A percentile compares a stretch with the other conserved stretches of the same genome.
Conservation (phyloP, 148 eudicot species). For the Silene latifolia region DNA sequence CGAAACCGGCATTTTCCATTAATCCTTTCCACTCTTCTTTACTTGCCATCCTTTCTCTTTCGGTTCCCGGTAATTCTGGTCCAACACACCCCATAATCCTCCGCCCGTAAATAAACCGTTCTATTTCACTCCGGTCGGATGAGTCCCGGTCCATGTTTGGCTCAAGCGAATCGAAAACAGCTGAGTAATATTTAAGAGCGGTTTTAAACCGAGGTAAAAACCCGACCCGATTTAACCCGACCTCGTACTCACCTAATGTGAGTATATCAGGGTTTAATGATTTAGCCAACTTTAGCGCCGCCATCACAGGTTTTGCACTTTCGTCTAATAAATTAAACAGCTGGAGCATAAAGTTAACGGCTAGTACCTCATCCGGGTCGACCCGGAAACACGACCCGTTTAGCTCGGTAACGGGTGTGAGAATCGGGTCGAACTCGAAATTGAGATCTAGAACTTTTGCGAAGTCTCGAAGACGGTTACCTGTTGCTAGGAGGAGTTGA, state of each 20-base stretch:
- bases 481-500: constrained; percentile 49
- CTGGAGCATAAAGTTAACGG: constrained; percentile 90
- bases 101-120: constrained; percentile 51
- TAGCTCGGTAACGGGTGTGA: constrained; percentile 45
- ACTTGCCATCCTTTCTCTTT: constrained; percentile 62
- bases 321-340: constrained; percentile 63
- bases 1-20: constrained; percentile 71
- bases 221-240: constrained; percentile 55
- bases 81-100: constrained; percentile 56
- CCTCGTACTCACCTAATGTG: constrained; percentile 85
- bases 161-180: constrained; percentile 73
- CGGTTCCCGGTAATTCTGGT: constrained; percentile 40
- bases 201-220: constrained; percentile 51
- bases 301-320: constrained; percentile 30
- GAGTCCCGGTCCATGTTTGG: constrained; percentile 65
- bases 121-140: constrained; percentile 51
- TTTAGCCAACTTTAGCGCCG: constrained; percentile 61
- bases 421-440: constrained; percentile 64
- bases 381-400: constrained; percentile 46
- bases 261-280: constrained; percentile 61
- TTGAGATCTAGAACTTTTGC: constrained; percentile 53
- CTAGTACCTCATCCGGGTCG: constrained; percentile 58
- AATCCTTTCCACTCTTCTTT: constrained; percentile 58
- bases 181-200: constrained; percentile 56
- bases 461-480: constrained; percentile 71